Base-by-base conservation (phyloP, 2,329 filamentous ascomycete genomes). In the Alternaria brassicae region DNA sequence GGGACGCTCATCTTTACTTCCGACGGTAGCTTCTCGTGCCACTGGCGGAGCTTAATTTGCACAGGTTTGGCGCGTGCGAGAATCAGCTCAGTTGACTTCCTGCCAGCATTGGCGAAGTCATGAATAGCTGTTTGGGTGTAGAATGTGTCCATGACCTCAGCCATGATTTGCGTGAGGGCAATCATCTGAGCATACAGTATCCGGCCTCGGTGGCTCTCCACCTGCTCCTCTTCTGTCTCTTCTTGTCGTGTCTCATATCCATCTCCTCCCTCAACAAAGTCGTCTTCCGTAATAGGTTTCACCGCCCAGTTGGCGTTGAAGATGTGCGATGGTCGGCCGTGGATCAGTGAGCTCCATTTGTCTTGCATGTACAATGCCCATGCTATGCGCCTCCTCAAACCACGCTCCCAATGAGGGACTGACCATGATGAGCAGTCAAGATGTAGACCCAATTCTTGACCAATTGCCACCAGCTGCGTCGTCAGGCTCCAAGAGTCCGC, bases 281-380 rank as follows among this genome's bases (percentile, higher is more conserved):
- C 91, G 57, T 88, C 86, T 44, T 83, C 77, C 4, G 81, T 83
- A n/a, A 92, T 84, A 6, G 82, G 74, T 58, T 84, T 83, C 6
- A 96, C 92, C 2, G 89, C 92, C 92, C 92, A 96, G 76, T 96
- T 88, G 19, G 83, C 81, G 17, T 82, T 78, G 63, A 86, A 85
- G 56, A 89, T 88, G 66, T 96, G 92, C 4, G 92, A 95, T 1
- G 92, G 93, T 10, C 92, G 88, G 9, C 92, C 92, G 71, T 96
- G 91, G 23, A 95, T 89, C 19, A 96, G 82, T 2, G 92, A 89
- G 15, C 91, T 91, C 93, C 93, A 96, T 77, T 91, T 96, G 78
- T 97, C 93, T 79, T 97, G 92, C 89, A 96, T 94, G 75, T 95
- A 96, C 50, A 96, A 79, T 2, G 91, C 93, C 93, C 93, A 97